Evolutionary conservation across 257 asterid genomes (phyloP).

Genomic region (Solanum clarkiae): DNA sequence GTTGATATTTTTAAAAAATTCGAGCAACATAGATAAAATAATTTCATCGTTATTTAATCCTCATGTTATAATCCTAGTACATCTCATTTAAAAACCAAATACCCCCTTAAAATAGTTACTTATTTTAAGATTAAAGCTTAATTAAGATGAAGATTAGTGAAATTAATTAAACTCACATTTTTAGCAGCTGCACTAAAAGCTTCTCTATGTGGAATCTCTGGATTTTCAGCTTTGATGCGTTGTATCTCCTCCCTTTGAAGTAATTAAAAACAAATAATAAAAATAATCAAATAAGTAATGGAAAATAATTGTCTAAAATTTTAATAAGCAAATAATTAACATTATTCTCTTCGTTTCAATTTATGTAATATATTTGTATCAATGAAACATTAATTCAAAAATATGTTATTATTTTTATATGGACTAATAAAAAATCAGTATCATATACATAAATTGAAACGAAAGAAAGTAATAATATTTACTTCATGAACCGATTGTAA

Average conservation of each 20-base stretch:
- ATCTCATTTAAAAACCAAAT: not conserved
- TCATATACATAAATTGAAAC: not conserved
- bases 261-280: not conserved
- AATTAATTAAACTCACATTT: constrained; percentile 31
- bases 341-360: too few species aligned
- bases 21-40: not conserved
- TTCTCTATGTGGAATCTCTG: constrained; percentile 95
- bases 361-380: too few species aligned
- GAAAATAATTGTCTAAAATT: too few species aligned
- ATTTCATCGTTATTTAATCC: not conserved
- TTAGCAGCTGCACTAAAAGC: constrained; percentile 98
- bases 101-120: not conserved
- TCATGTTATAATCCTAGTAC: not conserved
- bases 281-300: not conserved
- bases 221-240: constrained; percentile 84
- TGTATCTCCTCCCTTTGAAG: constrained; percentile 74
- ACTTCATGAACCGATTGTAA: constrained; percentile 98
- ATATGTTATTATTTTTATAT: not conserved
- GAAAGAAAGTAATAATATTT: not conserved
- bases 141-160: not conserved
- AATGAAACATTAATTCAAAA: too few species aligned
- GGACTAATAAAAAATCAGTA: not conserved
- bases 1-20: too few species aligned
- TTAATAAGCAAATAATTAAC: not conserved
- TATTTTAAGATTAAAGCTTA: too few species aligned